A percentile compares a stretch with the other conserved stretches of the same genome.
phyloP scores from a whole-genome alignment of 2,329 filamentous ascomycete species.

The Karstenula rhodostoma region DNA sequence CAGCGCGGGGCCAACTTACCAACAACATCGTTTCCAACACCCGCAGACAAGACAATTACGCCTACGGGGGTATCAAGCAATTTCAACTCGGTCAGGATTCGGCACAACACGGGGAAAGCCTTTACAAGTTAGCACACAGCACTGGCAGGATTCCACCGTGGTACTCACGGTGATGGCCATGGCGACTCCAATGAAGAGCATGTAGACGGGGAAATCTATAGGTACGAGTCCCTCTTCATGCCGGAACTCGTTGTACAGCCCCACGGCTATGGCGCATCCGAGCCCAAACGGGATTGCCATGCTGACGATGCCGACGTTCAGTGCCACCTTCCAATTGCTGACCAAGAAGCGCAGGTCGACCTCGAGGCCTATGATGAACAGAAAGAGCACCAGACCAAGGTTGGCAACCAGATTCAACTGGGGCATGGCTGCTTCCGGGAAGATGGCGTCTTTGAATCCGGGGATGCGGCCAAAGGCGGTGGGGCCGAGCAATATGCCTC shows the following conservation, averaged over 20 bases:
- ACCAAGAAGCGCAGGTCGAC: conserved; percentile 81
- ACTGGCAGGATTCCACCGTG: too few species aligned
- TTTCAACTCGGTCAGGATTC: conserved; percentile 91
- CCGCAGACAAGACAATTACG: conserved; percentile 86
- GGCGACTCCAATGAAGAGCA: conserved; percentile 89
- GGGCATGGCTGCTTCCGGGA: conserved; percentile 77
- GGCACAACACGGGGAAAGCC: conserved; percentile 88
- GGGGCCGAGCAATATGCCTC: conserved; percentile 84
- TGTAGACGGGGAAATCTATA: conserved; percentile 68
- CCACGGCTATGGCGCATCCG: conserved; percentile 81
- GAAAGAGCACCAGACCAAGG: conserved; percentile 81
- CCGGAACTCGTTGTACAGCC: conserved; percentile 78
- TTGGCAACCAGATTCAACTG: conserved; percentile 81
- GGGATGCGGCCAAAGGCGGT: conserved; percentile 89
- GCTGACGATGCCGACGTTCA: conserved; percentile 78
- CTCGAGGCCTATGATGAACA: conserved; percentile 89
- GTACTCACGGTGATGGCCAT: conserved; percentile 81
- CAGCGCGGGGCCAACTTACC: conserved; percentile 47
- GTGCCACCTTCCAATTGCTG: conserved; percentile 81
- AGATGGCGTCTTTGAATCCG: conserved; percentile 78
- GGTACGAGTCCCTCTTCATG: conserved; percentile 63
- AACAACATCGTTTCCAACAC: conserved; percentile 90
- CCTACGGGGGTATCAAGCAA: conserved; percentile 83
- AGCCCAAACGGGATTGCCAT: conserved; percentile 85
- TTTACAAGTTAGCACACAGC: conserved; percentile 34